Evolutionary conservation across 108 stramenopile species (phyloP).

Genomic region (Pseudonitzschia multistriata): DNA sequence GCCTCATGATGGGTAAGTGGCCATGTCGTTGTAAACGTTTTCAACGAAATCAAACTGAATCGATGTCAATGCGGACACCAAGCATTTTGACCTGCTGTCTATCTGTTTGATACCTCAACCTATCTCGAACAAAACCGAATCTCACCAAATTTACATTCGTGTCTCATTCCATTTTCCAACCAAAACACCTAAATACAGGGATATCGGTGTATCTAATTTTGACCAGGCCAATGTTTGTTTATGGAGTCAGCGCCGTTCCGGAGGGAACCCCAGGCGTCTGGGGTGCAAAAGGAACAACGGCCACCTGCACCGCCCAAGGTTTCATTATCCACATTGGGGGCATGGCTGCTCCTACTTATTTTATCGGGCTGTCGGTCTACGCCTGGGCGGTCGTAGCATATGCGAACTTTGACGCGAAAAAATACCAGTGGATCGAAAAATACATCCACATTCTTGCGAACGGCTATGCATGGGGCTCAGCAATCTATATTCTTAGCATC

Average conservation of each 20-base stretch:
- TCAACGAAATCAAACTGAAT: not conserved
- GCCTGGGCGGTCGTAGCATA: not conserved
- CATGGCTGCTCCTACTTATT: conserved; percentile 4
- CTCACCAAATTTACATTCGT: not conserved
- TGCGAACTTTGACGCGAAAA: conserved; percentile 1
- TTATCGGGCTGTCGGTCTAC: not conserved
- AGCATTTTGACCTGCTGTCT: not conserved
- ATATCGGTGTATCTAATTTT: conserved; percentile 2
- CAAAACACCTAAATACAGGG: not conserved
- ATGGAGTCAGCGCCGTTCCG: conserved; percentile 6
- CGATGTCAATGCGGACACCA: not conserved
- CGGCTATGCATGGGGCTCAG: conserved; percentile 4
- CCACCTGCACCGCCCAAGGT: conserved; percentile 41
- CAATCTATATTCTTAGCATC: not conserved
- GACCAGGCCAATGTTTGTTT: not conserved
- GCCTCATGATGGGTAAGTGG: conserved; percentile 5
- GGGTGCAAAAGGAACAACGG: conserved; percentile 22
- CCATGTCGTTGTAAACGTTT: not conserved
- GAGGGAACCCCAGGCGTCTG: conserved; percentile 3
- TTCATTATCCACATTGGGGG: conserved; percentile 40
- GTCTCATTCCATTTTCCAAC: not conserved
- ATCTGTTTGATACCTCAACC: not conserved
- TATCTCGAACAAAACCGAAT: not conserved
- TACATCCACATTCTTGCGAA: conserved; percentile 15
- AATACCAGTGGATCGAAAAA: conserved; percentile 19